A percentile compares a stretch with the other conserved stretches of the same genome.
These are phyloP conservation scores for Strobilomyces confusus DNA, from an alignment of 768 basidiomycete genomes.

Conservation along the genomic window DNA sequence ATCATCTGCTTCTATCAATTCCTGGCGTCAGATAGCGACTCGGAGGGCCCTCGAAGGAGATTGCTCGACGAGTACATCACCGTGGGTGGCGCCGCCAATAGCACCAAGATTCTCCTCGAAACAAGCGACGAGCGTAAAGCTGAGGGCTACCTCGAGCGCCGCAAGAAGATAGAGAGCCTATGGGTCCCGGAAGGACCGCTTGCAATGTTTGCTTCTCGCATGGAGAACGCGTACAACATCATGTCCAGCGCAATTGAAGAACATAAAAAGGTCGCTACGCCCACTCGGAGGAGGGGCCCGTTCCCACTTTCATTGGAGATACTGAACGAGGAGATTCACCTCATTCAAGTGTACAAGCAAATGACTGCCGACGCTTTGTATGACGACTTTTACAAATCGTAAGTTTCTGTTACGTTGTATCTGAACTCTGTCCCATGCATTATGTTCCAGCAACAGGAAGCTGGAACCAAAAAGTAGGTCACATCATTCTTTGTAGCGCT, in stretches of 20 bases:
- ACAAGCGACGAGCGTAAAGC: slow-evolving; percentile 20
- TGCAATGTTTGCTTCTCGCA: slow-evolving; percentile 18
- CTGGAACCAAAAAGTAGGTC: slow-evolving; percentile 24
- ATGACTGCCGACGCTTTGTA: slow-evolving; percentile 13
- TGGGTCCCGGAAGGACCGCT: slow-evolving; percentile 18
- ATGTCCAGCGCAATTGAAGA: slow-evolving; percentile 23
- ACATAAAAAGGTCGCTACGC: slow-evolving; percentile 14
- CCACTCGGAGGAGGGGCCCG: slow-evolving; percentile 9
- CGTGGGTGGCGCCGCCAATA: slow-evolving; percentile 24
- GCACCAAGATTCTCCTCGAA: slow-evolving; percentile 23
- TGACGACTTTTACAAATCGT: slow-evolving; percentile 21
- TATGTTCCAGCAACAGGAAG: slow-evolving; percentile 12
- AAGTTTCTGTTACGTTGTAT: not conserved
- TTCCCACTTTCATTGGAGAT: slow-evolving; percentile 23
- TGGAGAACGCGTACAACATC: slow-evolving; percentile 14
- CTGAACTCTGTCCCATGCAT: not conserved
- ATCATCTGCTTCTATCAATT: slow-evolving; percentile 27
- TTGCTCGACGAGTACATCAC: slow-evolving; percentile 28
- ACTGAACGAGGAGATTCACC: slow-evolving; percentile 21
- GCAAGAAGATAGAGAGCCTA: slow-evolving; percentile 17
- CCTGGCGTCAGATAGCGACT: slow-evolving; percentile 23
- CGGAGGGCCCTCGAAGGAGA: slow-evolving; percentile 18
- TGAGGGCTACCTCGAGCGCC: slow-evolving; percentile 20
- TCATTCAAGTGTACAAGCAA: slow-evolving; percentile 21
- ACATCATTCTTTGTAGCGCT: not conserved